These are phyloP conservation scores for Zoysia matrella DNA, from an alignment of 202 grass and related monocot species.

Conservation along the genomic window DNA sequence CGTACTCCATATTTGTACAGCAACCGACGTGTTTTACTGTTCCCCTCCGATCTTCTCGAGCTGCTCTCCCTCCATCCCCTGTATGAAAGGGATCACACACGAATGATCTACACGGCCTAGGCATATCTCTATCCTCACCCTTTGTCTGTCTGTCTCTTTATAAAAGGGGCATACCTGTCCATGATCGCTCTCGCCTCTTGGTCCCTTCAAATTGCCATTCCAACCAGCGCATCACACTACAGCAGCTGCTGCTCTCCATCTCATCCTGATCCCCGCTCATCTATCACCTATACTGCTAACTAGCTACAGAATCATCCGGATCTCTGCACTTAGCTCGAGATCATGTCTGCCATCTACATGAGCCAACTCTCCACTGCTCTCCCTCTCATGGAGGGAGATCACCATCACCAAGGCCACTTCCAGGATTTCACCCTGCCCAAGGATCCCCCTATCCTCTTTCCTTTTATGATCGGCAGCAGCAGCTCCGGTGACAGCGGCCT, in stretches of 20 bases:
- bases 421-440: conserved; percentile 60
- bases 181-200: conserved; percentile 53
- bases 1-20: conserved; percentile 38
- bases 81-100: conserved; percentile 53
- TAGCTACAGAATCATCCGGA: neutral
- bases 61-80: too few species aligned
- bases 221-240: conserved; percentile 36
- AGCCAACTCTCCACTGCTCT: conserved; percentile 68
- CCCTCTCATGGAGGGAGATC: conserved; percentile 61
- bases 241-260: conserved; percentile 1
- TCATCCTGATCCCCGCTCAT: conserved; percentile 35
- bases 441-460: conserved; percentile 58
- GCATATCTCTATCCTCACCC: conserved; percentile 3
- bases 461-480: conserved; percentile 64
- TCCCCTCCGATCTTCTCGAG: neutral
- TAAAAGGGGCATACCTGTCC: conserved; percentile 57
- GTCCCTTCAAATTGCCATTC: conserved; percentile 47
- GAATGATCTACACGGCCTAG: conserved; percentile 56
- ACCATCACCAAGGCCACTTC: conserved; percentile 55
- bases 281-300: conserved; percentile 13
- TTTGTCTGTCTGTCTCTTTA: conserved; percentile 47
- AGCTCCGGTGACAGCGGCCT: conserved; percentile 17
- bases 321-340: neutral
- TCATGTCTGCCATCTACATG: conserved; percentile 86
- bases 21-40: conserved; percentile 62